Evolutionary conservation across 495 filamentous ascomycete genomes (phyloP).

Genomic region (Aspergillus leporis): DNA sequence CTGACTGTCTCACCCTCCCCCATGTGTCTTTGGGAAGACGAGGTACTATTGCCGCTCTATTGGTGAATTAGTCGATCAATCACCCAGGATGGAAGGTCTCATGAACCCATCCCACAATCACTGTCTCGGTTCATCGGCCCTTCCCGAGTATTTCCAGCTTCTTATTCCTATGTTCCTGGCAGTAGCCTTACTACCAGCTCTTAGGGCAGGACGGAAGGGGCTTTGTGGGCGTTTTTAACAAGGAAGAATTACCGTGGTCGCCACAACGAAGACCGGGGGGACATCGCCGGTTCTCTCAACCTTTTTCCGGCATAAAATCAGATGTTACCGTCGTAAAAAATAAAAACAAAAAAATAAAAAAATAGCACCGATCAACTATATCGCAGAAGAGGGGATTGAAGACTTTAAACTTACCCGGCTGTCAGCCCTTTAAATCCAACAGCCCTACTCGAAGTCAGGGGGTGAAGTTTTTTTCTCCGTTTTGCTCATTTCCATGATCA

Average conservation of each 20-base stretch:
- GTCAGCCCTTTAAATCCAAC: no score
- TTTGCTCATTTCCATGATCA: not conserved
- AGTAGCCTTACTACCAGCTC: not conserved
- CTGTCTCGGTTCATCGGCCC: constrained; percentile 1
- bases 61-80: not conserved
- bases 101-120: not conserved
- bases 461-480: not conserved
- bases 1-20: constrained; percentile 1
- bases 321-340: no score
- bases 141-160: constrained; percentile 1
- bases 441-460: no score
- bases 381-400: no score
- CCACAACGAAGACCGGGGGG: not conserved
- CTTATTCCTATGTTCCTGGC: not conserved
- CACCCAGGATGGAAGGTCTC: not conserved
- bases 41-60: not conserved
- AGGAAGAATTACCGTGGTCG: not conserved
- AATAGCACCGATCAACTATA: no score
- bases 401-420: no score
- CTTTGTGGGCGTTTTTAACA: not conserved
- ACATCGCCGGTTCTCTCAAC: not conserved
- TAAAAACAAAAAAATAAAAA: no score
- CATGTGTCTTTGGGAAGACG: not conserved
- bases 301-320: no score
- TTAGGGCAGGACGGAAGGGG: not conserved